Evolutionary conservation across 2,329 filamentous ascomycete species (phyloP), one percentile per base, ranked within the genome.

Genomic region (Thielaviopsis populi): DNA sequence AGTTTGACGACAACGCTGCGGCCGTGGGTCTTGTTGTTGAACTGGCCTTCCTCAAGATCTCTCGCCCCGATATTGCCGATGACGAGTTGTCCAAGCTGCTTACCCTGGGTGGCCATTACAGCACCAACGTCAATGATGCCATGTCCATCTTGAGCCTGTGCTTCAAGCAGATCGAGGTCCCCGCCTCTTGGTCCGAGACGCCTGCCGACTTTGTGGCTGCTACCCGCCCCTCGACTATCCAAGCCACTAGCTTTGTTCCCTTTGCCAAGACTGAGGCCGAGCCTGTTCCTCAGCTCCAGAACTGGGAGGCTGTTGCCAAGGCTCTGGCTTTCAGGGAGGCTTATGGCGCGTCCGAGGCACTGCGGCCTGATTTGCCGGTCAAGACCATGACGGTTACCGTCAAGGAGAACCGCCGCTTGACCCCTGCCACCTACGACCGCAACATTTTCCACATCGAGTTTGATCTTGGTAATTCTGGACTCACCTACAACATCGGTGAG

Each of bases 391-490:
- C 90, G 50, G 87, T 96, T 63, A 87, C 85, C 63, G 91, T 99
- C 74, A 90, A 95, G 79, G 94, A 97, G 79, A 96, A 95, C 77
- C 89, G 94, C 67, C 85, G 94, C 68, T 82, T 99, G 63, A 99
- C 94, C 0, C 94, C 94, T 2, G 71, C 76, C 27, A 87, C 85
- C 40, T 99, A 99, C 73, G 91, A 97, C 75, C 90, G 94, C 70
- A 96, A 99, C 80, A 97, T 99, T 75, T 99, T 99, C 86, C 94
- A 99, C 78, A 97, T 99, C 67, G 94, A 99, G 76, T 99, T 99
- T 71, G 94, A 97, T 72, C 83, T 99, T 27, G 92, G 92, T 66
- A 77, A 86, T 70, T 95, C 92, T 41, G 92, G 91, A 46, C 84
- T 99, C 68, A 96, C 84, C 50, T 99, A 99, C 77, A 89, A 95